phyloP scores from a whole-genome alignment of 495 filamentous ascomycete genomes.

The Delitschia confertaspora region DNA sequence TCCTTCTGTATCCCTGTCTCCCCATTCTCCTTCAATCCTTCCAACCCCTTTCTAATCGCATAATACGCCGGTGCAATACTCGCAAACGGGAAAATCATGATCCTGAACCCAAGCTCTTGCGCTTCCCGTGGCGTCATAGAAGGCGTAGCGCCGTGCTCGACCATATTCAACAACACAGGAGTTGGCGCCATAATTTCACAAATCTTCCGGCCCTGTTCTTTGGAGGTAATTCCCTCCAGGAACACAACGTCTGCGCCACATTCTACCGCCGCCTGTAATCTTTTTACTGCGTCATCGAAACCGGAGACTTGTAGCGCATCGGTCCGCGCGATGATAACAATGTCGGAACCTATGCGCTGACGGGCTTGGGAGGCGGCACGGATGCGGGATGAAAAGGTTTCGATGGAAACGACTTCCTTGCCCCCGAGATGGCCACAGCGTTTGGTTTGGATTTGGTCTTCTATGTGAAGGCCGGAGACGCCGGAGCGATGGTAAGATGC shows the following conservation, averaged over 20 bases:
- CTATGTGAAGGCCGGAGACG: slow-evolving; percentile 63
- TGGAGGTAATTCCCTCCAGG: slow-evolving; percentile 53
- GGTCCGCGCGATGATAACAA: slow-evolving; percentile 62
- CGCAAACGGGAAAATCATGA: slow-evolving; percentile 44
- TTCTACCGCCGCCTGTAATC: slow-evolving; percentile 48
- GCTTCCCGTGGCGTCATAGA: slow-evolving; percentile 50
- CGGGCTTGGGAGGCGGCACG: slow-evolving; percentile 36
- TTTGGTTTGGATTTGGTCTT: slow-evolving; percentile 61
- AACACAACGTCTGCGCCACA: slow-evolving; percentile 57
- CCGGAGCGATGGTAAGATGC: slow-evolving; percentile 56
- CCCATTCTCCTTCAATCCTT: slow-evolving; percentile 18
- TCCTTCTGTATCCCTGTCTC: slow-evolving; percentile 5
- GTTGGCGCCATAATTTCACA: slow-evolving; percentile 48
- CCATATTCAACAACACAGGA: slow-evolving; percentile 57
- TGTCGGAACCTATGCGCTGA: slow-evolving; percentile 44
- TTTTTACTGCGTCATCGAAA: slow-evolving; percentile 50
- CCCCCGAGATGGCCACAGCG: slow-evolving; percentile 38
- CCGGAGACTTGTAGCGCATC: slow-evolving; percentile 56
- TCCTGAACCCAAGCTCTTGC: slow-evolving; percentile 50
- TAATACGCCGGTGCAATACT: slow-evolving; percentile 17
- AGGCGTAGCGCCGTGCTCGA: slow-evolving; percentile 52
- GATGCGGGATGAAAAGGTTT: slow-evolving; percentile 49
- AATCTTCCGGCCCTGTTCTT: slow-evolving; percentile 45
- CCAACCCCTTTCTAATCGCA: slow-evolving; percentile 15
- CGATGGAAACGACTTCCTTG: slow-evolving; percentile 50